Evolutionary conservation across 352 stramenopile genomes (phyloP).

Genomic region (Phytophthora pisi): DNA sequence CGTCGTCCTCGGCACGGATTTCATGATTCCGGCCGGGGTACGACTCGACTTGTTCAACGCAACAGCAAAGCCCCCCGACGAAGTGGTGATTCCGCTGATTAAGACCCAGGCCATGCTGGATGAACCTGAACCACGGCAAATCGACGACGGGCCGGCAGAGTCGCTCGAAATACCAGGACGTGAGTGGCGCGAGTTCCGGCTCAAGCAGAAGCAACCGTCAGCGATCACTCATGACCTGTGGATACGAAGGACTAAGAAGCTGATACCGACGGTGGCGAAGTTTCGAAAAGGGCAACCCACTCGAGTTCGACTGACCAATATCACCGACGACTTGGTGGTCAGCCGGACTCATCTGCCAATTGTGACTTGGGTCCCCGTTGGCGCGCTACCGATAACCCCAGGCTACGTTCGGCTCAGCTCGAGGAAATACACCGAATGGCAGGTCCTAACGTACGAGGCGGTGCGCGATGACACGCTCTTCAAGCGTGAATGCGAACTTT

Average conservation of each 20-base stretch:
- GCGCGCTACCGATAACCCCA: not conserved
- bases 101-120: conserved; percentile 7
- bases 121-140: not conserved
- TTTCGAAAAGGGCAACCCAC: not conserved
- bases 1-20: conserved; percentile 2
- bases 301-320: not conserved
- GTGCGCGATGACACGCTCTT: not conserved
- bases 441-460: not conserved
- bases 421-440: conserved; percentile 4
- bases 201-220: not conserved
- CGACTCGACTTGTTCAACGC: not conserved
- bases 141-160: not conserved
- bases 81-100: conserved; percentile 3
- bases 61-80: conserved; percentile 5
- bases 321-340: not conserved
- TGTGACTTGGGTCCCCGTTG: conserved; percentile 1
- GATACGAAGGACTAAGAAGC: not conserved
- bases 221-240: conserved; percentile 1
- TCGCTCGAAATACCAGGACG: not conserved
- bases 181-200: conserved; percentile 8
- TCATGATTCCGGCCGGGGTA: not conserved
- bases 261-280: conserved; percentile 3
- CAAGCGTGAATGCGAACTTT: not conserved
- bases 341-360: not conserved
- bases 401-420: conserved; percentile 3